Evolutionary conservation across 179 eudicot species (phyloP).

Genomic region (Amaranthus tricolor): DNA sequence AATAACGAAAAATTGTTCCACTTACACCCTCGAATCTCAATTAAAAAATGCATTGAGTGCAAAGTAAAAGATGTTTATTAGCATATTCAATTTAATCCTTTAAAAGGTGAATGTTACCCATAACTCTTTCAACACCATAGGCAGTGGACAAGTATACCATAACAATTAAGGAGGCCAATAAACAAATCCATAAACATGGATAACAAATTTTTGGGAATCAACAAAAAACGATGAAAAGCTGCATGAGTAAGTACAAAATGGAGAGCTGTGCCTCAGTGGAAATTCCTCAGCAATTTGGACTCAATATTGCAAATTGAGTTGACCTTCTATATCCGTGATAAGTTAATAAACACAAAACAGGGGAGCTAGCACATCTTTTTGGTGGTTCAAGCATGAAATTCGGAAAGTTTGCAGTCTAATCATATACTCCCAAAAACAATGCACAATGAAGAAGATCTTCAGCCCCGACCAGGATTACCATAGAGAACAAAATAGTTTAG

Average conservation of each 20-base stretch:
- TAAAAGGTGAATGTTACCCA: neutral
- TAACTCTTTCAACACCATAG: neutral
- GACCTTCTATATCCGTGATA: neutral
- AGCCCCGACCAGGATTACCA: neutral
- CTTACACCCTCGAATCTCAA: neutral
- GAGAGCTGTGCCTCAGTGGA: neutral
- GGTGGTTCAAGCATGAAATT: neutral
- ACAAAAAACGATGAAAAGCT: neutral
- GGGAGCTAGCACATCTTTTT: neutral
- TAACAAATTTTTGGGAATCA: neutral
- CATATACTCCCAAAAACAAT: conserved; percentile 3
- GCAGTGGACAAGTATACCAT: conserved; percentile 1
- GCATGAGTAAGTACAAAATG: neutral
- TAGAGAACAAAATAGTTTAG: neutral
- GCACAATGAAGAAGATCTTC: neutral
- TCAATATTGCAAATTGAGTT: neutral
- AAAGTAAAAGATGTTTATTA: neutral
- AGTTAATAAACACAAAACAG: neutral
- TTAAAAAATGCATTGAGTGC: neutral
- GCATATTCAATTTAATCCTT: neutral
- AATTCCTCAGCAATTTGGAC: conserved; percentile 9
- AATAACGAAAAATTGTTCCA: neutral
- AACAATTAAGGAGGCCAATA: neutral
- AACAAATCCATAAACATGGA: neutral
- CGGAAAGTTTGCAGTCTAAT: neutral